Evolutionary conservation across 2,329 filamentous ascomycete genomes (phyloP), one percentile per base, ranked within the genome.

Genomic region (Zalaria sp.): DNA sequence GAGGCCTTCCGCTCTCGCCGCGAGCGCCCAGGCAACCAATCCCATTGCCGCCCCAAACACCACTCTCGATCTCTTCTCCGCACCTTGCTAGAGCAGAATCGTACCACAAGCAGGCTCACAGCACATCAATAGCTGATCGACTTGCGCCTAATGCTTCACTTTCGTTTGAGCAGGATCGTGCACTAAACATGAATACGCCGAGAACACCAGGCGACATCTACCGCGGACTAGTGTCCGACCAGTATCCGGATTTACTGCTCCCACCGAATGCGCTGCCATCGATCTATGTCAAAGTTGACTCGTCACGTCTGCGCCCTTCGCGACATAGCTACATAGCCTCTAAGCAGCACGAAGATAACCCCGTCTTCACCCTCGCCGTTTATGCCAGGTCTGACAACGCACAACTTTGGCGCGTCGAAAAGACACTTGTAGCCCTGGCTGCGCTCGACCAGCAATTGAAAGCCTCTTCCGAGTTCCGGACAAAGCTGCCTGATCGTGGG

Each of bases 341-440:
- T 7, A 89, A 78, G 39, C 80, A 84, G 46, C 68, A 83, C 18
- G 88, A 95, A 44, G 89, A 94, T 56, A 88, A 95, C 52, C 86
- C 88, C 0, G 89, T 96, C 0, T 95, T 96, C 54, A 94, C 87
- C 0, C 68, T 98, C 41, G 88, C 87, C 11, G 68, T 98, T 31
- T 81, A 86, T 52, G 83, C 83, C 6, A 79, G 88, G 42, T 80
- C 79, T 0, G 78, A 86, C 47, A 68, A 75, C 3, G 75, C 73
- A 42, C 89, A 96, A 58, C 68, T 98, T 7, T 96, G 91, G 89
- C 79, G 89, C 27, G 77, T 94, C 5, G 91, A 98, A 62, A 98
- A 98, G 61, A 86, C 93, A 46, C 83, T 84, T 3, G 67, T 75
- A 9, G 86, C 89, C 27, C 67, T 98, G 27, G 73, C 77, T n/a